These are phyloP conservation scores for Phlyctochytrium planicorne DNA, from an alignment of 192 early-diverging fungal genomes.

Conservation along the genomic window DNA sequence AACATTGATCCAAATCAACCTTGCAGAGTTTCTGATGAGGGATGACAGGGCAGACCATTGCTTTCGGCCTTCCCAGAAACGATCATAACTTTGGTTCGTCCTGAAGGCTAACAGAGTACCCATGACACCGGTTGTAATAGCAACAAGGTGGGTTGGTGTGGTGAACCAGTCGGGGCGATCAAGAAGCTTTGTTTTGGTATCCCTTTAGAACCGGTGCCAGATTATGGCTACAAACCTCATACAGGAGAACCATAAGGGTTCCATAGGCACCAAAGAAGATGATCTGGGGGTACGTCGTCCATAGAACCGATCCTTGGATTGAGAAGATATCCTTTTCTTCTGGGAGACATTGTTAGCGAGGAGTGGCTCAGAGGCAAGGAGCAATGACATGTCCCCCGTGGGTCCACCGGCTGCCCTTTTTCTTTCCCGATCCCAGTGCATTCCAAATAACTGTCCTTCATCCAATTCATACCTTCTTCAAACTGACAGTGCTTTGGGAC, in stretches of 20 bases:
- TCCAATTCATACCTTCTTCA: background rate
- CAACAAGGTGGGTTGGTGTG: background rate
- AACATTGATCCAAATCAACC: conserved; percentile 54
- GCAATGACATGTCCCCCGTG: too few relatives aligned
- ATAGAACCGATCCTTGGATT: background rate
- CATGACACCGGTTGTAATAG: background rate
- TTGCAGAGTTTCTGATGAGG: conserved; percentile 65
- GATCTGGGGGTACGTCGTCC: background rate
- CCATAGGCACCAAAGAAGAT: background rate
- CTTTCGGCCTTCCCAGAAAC: conserved; percentile 76
- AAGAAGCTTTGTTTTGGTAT: too few relatives aligned
- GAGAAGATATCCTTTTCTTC: background rate
- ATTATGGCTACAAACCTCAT: too few relatives aligned
- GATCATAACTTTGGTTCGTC: conserved; percentile 15
- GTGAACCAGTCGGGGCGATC: background rate
- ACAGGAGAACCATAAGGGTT: background rate
- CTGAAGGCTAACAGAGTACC: conserved; percentile 3
- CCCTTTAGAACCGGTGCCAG: too few relatives aligned
- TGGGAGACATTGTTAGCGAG: background rate
- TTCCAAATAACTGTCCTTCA: too few relatives aligned
- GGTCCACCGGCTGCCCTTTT: too few relatives aligned
- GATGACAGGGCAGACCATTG: conserved; percentile 69
- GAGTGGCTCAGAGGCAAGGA: too few relatives aligned
- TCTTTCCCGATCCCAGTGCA: too few relatives aligned
- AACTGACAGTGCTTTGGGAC: conserved; percentile 4